These are phyloP conservation scores for Schwanniomyces etchellsii DNA, from an alignment of 1,139 yeast species.

Conservation along the genomic window DNA sequence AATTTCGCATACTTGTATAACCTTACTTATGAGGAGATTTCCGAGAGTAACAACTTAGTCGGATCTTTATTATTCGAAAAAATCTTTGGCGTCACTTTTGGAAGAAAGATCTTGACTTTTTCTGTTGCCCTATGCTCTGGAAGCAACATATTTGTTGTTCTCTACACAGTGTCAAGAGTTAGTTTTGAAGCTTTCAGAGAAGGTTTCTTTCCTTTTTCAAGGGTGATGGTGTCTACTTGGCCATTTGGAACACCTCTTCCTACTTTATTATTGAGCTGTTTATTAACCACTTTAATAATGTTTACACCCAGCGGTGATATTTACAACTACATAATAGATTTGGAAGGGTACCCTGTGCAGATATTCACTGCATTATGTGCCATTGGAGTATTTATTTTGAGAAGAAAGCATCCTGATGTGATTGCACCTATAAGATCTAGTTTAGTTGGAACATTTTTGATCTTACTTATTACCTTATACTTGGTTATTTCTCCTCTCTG, in stretches of 20 bases:
- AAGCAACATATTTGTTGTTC: constrained; percentile 58
- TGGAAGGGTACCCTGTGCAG: constrained; percentile 68
- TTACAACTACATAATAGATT: constrained; percentile 66
- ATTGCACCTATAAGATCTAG: constrained; percentile 48
- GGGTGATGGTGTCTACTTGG: constrained; percentile 49
- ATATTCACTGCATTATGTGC: constrained; percentile 45
- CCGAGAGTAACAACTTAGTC: constrained; percentile 49
- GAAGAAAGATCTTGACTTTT: constrained; percentile 48
- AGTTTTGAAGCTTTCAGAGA: constrained; percentile 63
- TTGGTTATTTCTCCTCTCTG: constrained; percentile 45
- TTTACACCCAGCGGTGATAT: constrained; percentile 75
- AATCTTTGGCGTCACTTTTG: constrained; percentile 47
- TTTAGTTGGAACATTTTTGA: constrained; percentile 36
- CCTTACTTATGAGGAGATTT: constrained; percentile 48
- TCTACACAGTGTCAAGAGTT: constrained; percentile 54
- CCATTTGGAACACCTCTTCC: constrained; percentile 55
- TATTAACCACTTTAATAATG: constrained; percentile 36
- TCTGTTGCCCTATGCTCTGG: constrained; percentile 57
- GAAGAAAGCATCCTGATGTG: constrained; percentile 40
- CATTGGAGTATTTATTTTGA: constrained; percentile 45
- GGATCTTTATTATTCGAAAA: constrained; percentile 56
- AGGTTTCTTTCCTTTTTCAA: constrained; percentile 53
- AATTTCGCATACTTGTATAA: constrained; percentile 54
- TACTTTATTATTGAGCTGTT: constrained; percentile 33
- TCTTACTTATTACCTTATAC: constrained; percentile 34